These are phyloP conservation scores for Picochlorum sp. DNA, from an alignment of 139 green algal genomes.

Conservation along the genomic window DNA sequence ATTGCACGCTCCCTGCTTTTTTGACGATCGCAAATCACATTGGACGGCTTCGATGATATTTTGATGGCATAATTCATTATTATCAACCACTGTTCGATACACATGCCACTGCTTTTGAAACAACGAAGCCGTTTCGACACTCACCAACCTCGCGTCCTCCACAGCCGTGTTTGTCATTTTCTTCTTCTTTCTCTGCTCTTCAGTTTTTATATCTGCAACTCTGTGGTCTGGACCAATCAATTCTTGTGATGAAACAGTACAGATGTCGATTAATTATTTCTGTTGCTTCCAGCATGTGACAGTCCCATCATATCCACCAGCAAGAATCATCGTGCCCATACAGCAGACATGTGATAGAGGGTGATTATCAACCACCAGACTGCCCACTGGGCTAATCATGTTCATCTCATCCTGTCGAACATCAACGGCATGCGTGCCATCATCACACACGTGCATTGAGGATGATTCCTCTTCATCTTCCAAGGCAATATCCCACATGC, in stretches of 20 bases:
- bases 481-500: slow-evolving; percentile 72
- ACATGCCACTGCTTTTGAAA: slow-evolving; percentile 5
- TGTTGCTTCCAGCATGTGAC: not conserved
- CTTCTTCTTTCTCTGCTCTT: too few species aligned
- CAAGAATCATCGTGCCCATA: not conserved
- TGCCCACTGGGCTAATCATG: not conserved
- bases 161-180: too few species aligned
- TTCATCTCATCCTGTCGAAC: not conserved
- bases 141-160: too few species aligned
- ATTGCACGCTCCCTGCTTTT: too few species aligned
- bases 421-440: not conserved
- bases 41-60: not conserved
- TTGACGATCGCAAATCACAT: not conserved
- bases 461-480: not conserved
- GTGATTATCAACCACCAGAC: not conserved
- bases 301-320: not conserved
- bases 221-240: not conserved
- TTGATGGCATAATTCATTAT: slow-evolving; percentile 5
- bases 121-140: not conserved
- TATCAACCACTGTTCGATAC: slow-evolving; percentile 9
- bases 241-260: too few species aligned
- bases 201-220: too few species aligned
- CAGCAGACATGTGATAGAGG: not conserved
- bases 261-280: too few species aligned
- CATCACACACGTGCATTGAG: not conserved